phyloP scores from a whole-genome alignment of 208 protist genomes.

The Novymonas esmeraldas region DNA sequence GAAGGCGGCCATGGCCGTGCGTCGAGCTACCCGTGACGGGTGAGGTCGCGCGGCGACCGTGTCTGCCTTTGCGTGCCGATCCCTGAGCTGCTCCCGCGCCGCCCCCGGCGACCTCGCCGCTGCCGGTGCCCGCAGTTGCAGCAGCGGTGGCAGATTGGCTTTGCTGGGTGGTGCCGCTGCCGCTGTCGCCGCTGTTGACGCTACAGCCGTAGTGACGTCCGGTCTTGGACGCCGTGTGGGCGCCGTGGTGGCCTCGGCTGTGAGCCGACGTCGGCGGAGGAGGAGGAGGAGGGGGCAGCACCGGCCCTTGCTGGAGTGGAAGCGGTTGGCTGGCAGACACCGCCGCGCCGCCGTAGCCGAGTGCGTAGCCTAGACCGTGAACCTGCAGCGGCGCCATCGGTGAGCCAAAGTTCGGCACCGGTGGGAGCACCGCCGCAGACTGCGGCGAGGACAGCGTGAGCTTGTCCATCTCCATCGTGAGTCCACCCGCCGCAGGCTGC shows the following conservation, averaged over 20 bases:
- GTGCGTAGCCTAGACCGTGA: background rate
- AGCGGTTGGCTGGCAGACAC: background rate
- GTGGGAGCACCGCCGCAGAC: too few species aligned
- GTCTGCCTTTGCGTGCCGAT: too few species aligned
- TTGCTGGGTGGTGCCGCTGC: background rate
- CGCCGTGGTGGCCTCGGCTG: too few species aligned
- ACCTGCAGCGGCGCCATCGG: background rate
- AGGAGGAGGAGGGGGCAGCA: background rate
- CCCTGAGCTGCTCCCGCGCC: too few species aligned
- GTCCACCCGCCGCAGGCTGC: conserved; percentile 3
- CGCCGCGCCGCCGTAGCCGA: background rate
- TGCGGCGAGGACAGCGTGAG: conserved; percentile 12
- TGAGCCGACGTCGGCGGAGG: too few species aligned
- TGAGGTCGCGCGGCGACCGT: too few species aligned
- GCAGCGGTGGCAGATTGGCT: too few species aligned
- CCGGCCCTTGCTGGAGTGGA: background rate
- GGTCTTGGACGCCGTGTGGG: background rate
- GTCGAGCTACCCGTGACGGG: too few species aligned
- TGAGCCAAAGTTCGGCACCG: background rate
- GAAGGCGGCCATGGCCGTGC: background rate
- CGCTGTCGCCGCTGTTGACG: background rate
- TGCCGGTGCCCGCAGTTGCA: too few species aligned
- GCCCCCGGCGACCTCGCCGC: too few species aligned
- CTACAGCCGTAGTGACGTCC: background rate
- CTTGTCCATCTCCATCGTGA: conserved; percentile 25